Percentiles rank a stretch among this genome's conserved stretches.
Conservation (phyloP, 176 grass and related monocot species). For the Aegilops speltoides region DNA sequence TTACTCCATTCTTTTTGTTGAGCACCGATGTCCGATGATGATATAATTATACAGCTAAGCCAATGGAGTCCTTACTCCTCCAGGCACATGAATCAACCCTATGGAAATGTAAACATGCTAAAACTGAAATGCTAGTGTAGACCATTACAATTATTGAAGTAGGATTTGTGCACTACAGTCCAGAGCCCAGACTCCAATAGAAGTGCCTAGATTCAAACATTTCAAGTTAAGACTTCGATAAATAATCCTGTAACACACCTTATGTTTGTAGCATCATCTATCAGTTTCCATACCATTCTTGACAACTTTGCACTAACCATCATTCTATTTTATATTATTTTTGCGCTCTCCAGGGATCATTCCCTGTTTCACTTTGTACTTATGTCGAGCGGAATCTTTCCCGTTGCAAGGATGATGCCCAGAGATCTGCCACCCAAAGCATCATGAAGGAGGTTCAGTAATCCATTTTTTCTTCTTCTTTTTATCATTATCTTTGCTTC, state of each 20-base stretch:
- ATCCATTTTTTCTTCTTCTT: conserved; percentile 3
- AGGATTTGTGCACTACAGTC: neutral
- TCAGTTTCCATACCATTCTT: neutral
- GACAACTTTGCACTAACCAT: conserved; percentile 15
- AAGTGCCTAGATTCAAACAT: conserved; percentile 3
- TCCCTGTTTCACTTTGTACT: conserved; percentile 74
- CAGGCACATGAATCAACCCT: conserved; percentile 1
- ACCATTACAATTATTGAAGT: neutral
- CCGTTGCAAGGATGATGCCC: conserved; percentile 81
- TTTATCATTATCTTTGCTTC: conserved; percentile 13
- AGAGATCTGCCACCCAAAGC: conserved; percentile 57
- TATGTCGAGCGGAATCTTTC: conserved; percentile 79
- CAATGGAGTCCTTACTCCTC: neutral
- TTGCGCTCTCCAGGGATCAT: conserved; percentile 50
- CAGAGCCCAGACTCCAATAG: neutral
- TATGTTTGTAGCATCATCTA: neutral
- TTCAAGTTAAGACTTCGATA: neutral
- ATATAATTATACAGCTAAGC: conserved; percentile 18
- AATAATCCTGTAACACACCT: conserved; percentile 10
- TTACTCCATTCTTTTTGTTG: neutral
- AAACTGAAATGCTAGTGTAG: neutral
- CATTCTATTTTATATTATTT: conserved; percentile 15
- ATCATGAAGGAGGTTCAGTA: conserved; percentile 79
- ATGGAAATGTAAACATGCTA: neutral
- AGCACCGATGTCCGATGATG: neutral